These are phyloP conservation scores for Verticillium dahliae DNA, from an alignment of 2,329 filamentous ascomycete genomes.

Conservation along the genomic window DNA sequence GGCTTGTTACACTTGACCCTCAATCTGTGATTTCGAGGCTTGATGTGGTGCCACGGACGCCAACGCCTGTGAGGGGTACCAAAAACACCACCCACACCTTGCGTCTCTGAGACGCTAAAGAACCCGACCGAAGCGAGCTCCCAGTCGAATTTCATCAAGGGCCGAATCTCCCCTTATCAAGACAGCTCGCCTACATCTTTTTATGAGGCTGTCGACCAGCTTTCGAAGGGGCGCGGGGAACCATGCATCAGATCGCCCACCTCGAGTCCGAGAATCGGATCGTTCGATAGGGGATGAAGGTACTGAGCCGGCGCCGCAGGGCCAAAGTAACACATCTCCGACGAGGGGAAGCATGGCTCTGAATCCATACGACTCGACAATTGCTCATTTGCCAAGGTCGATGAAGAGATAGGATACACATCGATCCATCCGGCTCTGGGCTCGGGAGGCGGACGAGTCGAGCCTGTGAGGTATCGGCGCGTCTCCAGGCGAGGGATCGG, in stretches of 20 bases:
- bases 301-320: background rate
- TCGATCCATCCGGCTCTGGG: too few relatives aligned
- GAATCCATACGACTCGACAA: too few relatives aligned
- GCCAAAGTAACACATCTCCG: background rate
- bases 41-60: background rate
- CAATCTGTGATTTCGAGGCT: background rate
- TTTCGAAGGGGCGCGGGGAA: conserved; percentile 3
- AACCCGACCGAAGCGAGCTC: background rate
- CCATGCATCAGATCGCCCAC: conserved; percentile 13
- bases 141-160: conserved; percentile 31
- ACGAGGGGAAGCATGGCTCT: background rate
- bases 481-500: too few relatives aligned
- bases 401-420: too few relatives aligned
- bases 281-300: background rate
- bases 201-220: conserved; percentile 1
- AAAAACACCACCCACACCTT: too few relatives aligned
- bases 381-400: too few relatives aligned
- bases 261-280: background rate
- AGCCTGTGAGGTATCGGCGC: too few relatives aligned
- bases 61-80: too few relatives aligned
- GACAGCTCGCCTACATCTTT: conserved; percentile 5
- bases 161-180: conserved; percentile 1
- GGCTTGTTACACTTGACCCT: conserved; percentile 2
- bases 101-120: background rate
- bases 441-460: too few relatives aligned